Evolutionary conservation across 768 basidiomycete species (phyloP), one percentile per base, ranked within the genome.

Genomic region (Phylloporus scabripes): DNA sequence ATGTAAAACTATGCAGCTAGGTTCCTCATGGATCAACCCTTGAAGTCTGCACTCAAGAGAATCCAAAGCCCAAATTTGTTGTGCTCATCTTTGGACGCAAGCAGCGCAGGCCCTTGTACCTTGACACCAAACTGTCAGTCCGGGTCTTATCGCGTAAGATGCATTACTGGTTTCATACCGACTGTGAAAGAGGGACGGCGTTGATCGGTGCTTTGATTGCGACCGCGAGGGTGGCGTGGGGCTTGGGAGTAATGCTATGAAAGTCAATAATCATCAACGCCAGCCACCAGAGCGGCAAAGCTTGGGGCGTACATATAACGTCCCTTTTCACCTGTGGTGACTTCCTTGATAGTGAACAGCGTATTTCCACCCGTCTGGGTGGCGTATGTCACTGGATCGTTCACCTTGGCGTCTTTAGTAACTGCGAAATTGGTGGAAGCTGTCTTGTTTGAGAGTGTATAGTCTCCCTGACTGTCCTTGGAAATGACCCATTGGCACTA

Each of bases 401-500:
- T 23, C 17, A 33, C 1, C 2, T 15, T 14, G 4, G 49, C 33
- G 17, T 18, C 42, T 24, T 37, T 41, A 15, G 44, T 51, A 14
- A 51, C 45, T 10, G 43, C 46, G 31, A 56, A 48, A 11, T 17
- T 21, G 10, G 28, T 28, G 5, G 49, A 10, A 6, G 7, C 18
- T 6, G 7, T 24, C 34, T 45, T 51, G 39, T 56, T 51, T 7
- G 54, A 42, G 20, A 51, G 45, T 0, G 48, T 45, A 32, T 46
- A 51, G 33, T 51, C n/a, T 10, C 42, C 49, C n/a, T 42, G 44
- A 5, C 2, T 3, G 7, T 45, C 48, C 28, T 46, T 56, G 12
- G 39, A 28, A 24, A 55, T 3, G 24, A n/a, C n/a, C 53, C 54
- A 55, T 41, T 47, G 48, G 29, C 36, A 55, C 54, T 55, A 7